Percentiles rank a stretch among this genome's conserved stretches.
Evolutionary conservation across 495 filamentous ascomycete species (phyloP).

Genomic region (Podospora pseudopauciseta): DNA sequence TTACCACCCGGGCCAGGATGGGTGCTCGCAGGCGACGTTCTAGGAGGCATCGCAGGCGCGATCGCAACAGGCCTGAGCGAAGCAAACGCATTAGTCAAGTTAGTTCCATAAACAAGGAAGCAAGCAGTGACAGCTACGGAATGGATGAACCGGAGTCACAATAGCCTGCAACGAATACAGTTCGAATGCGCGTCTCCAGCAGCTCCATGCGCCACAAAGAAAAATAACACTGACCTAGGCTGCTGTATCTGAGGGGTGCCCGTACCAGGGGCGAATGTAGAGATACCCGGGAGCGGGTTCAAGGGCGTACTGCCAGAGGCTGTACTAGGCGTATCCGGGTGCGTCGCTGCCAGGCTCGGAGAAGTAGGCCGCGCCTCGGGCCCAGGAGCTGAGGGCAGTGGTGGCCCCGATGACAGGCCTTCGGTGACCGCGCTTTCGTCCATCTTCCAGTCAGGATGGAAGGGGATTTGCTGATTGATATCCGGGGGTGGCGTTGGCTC

Average conservation of each 20-base stretch:
- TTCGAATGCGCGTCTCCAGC: neutral
- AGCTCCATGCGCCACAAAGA: neutral
- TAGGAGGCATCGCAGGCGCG: conserved; percentile 43
- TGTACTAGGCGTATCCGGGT: conserved; percentile 14
- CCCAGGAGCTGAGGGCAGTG: conserved; percentile 38
- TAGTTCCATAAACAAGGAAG: neutral
- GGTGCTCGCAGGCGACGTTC: conserved; percentile 64
- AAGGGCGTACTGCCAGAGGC: conserved; percentile 34
- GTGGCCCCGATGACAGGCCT: conserved; percentile 16
- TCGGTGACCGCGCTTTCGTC: conserved; percentile 39
- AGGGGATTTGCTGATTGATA: conserved; percentile 25
- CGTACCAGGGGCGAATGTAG: conserved; percentile 61
- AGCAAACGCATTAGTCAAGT: neutral
- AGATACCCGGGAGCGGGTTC: conserved; percentile 55
- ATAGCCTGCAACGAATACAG: neutral
- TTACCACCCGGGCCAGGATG: conserved; percentile 62
- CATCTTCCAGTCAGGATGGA: conserved; percentile 31
- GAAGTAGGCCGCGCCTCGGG: conserved; percentile 37
- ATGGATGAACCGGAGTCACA: neutral
- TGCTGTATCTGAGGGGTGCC: conserved; percentile 59
- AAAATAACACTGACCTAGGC: conserved; percentile 52
- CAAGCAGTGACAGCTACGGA: neutral
- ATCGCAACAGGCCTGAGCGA: conserved; percentile 27
- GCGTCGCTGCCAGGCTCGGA: conserved; percentile 49
- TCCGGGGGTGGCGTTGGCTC: conserved; percentile 31